A percentile compares a stretch with the other conserved stretches of the same genome.
These are phyloP conservation scores for Onygenales sp. DNA, from an alignment of 2,329 filamentous ascomycete genomes.

Conservation along the genomic window DNA sequence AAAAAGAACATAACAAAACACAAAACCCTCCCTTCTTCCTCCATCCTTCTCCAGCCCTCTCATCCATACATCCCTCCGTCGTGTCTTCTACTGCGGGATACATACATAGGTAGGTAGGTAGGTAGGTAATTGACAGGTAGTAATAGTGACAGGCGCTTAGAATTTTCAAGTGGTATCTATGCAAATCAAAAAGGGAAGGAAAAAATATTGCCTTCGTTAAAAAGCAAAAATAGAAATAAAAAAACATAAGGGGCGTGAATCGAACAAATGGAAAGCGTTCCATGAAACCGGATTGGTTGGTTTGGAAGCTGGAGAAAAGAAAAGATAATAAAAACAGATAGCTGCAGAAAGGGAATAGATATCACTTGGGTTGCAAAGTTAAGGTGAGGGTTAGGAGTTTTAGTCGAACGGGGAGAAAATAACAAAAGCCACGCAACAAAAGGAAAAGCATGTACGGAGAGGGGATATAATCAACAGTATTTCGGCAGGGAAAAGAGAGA, in stretches of 20 bases:
- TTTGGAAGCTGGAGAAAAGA: too few relatives aligned
- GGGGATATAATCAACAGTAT: slow-evolving; percentile 4
- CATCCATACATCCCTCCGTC: too few relatives aligned
- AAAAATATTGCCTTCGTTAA: slow-evolving; percentile 1
- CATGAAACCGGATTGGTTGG: too few relatives aligned
- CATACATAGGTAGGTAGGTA: not conserved
- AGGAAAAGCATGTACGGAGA: slow-evolving; percentile 11
- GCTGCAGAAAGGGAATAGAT: slow-evolving; percentile 3
- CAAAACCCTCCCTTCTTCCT: too few relatives aligned
- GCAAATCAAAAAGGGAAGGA: slow-evolving; percentile 1
- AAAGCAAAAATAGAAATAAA: slow-evolving; percentile 2
- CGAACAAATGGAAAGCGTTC: slow-evolving; percentile 1
- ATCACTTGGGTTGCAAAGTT: slow-evolving; percentile 1
- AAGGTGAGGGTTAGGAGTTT: not conserved
- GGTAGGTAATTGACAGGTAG: not conserved
- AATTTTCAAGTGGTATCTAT: slow-evolving; percentile 8
- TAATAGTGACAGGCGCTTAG: slow-evolving; percentile 4
- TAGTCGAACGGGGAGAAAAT: slow-evolving; percentile 6
- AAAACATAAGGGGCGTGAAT: slow-evolving; percentile 9
- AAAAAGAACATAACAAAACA: too few relatives aligned
- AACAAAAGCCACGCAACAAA: slow-evolving; percentile 8
- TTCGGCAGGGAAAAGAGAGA: not conserved
- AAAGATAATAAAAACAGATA: not conserved
- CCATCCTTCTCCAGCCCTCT: too few relatives aligned
- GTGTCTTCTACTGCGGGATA: too few relatives aligned